Evolutionary conservation across 148 eudicot species (phyloP).

Genomic region (Rheum nobile): DNA sequence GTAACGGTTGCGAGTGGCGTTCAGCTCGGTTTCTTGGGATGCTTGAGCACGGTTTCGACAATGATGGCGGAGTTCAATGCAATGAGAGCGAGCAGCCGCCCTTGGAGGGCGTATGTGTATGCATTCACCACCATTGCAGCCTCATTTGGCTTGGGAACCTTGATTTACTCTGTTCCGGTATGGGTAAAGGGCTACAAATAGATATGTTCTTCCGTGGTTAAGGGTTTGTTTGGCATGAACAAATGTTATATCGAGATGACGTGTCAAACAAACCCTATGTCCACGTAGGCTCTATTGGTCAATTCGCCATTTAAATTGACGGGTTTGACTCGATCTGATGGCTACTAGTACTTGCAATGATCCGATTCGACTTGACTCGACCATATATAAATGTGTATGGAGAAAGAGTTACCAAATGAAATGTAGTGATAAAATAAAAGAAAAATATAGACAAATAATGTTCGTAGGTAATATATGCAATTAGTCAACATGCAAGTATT

Average conservation of each 20-base stretch:
- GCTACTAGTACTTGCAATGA: too few species aligned
- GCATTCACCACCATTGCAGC: constrained; percentile 35
- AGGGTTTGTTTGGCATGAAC: neutral
- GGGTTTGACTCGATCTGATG: too few species aligned
- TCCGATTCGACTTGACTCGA: too few species aligned
- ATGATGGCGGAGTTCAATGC: constrained; percentile 72
- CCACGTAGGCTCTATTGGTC: too few species aligned
- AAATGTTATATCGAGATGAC: neutral
- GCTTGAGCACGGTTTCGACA: constrained; percentile 86
- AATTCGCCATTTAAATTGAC: too few species aligned
- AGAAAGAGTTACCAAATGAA: too few species aligned
- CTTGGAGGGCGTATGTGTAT: constrained; percentile 73
- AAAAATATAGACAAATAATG: too few species aligned
- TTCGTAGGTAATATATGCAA: too few species aligned
- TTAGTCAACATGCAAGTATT: too few species aligned
- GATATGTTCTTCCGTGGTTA: neutral
- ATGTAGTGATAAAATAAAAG: too few species aligned
- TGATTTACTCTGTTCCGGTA: constrained; percentile 72
- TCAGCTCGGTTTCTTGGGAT: constrained; percentile 70
- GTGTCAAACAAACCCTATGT: neutral
- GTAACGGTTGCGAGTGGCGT: constrained; percentile 48
- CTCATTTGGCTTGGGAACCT: constrained; percentile 66
- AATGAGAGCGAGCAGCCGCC: constrained; percentile 46
- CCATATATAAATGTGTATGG: too few species aligned
- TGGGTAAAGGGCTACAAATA: constrained; percentile 46